Evolutionary conservation across 2,329 filamentous ascomycete genomes (phyloP).

Genomic region (Pseudonectria buxi): DNA sequence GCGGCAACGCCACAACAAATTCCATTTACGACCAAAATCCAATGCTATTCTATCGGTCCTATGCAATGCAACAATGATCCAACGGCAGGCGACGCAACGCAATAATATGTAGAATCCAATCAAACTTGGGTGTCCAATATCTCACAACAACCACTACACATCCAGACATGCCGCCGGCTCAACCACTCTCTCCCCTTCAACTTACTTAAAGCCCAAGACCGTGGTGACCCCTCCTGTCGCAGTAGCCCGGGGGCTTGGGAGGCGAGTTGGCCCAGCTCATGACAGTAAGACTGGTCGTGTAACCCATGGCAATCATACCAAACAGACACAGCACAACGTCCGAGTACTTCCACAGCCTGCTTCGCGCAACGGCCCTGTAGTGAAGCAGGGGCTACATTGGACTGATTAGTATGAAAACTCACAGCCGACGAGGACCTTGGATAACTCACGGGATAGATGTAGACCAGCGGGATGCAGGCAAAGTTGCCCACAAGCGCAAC

Average conservation of each 20-base stretch:
- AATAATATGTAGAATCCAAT: slow-evolving; percentile 4
- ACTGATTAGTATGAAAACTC: slow-evolving; percentile 23
- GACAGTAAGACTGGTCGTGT: slow-evolving; percentile 82
- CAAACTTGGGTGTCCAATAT: slow-evolving; percentile 1
- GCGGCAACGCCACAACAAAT: not conserved
- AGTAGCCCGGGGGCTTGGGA: slow-evolving; percentile 46
- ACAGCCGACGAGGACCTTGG: not conserved
- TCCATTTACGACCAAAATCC: not conserved
- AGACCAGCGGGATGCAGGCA: slow-evolving; percentile 93
- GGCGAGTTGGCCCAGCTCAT: slow-evolving; percentile 71
- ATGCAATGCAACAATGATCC: slow-evolving; percentile 14
- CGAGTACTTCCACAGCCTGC: slow-evolving; percentile 56
- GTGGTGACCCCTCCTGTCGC: slow-evolving; percentile 33
- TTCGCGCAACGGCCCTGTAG: slow-evolving; percentile 70
- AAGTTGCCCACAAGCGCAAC: slow-evolving; percentile 95
- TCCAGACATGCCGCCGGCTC: slow-evolving; percentile 2
- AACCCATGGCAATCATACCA: slow-evolving; percentile 80
- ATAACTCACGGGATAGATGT: slow-evolving; percentile 85
- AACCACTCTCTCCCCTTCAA: not conserved
- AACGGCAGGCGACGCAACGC: slow-evolving; percentile 13
- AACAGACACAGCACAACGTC: slow-evolving; percentile 76
- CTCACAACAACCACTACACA: slow-evolving; percentile 1
- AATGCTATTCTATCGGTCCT: not conserved
- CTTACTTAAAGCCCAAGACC: slow-evolving; percentile 6
- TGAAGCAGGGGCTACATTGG: slow-evolving; percentile 76